Evolutionary conservation across 1,284 basidiomycete species (phyloP), one percentile per base, ranked within the genome.

Genomic region (Cryptococcus sp.): DNA sequence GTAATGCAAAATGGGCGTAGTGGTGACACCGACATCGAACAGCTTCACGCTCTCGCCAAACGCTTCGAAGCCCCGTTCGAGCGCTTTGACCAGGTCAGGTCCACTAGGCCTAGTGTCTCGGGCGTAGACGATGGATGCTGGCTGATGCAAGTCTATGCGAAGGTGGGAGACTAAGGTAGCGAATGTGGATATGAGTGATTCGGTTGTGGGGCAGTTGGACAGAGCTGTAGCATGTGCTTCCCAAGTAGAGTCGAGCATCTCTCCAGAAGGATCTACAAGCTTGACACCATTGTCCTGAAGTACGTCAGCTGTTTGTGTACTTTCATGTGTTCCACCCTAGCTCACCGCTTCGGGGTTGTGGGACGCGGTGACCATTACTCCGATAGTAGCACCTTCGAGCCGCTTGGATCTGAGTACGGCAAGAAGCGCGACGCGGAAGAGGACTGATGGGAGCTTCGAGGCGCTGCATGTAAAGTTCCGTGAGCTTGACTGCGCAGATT

Each of bases 311-410:
- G 52, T 49, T 43, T 54, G 52, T 8, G 37, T 17, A 17, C 25
- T 23, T 3, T 17, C 5, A 34, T 34, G 3, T 10, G 3, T 10
- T 10, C 8, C 3, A 34, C 8, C 29, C 8, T 10, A 13, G 76
- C 83, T 66, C 69, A 94, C 93, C 70, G 87, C 84, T 76, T 95
- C 95, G 19, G 95, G 95, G 77, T 99, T 99, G 80, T 99, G 96
- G 23, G 93, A 96, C 4, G 96, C 96, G 40, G 96, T 99, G 70
- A 99, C 89, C 96, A 99, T 99, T 22, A 99, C 89, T 34, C 96
- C 96, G 69, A 99, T 89, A 38, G 87, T 89, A 75, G 89, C 89
- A 48, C 96, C 94, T 73, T 89, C 87, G 39, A 94, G 81, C 64
- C 86, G 88, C 80, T 91, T 95, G 79, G 93, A 96, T 59, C 96